Percentiles rank a stretch among this genome's conserved stretches.
Conservation (phyloP, 2,329 filamentous ascomycete genomes). For the Diaporthe ampelina region DNA sequence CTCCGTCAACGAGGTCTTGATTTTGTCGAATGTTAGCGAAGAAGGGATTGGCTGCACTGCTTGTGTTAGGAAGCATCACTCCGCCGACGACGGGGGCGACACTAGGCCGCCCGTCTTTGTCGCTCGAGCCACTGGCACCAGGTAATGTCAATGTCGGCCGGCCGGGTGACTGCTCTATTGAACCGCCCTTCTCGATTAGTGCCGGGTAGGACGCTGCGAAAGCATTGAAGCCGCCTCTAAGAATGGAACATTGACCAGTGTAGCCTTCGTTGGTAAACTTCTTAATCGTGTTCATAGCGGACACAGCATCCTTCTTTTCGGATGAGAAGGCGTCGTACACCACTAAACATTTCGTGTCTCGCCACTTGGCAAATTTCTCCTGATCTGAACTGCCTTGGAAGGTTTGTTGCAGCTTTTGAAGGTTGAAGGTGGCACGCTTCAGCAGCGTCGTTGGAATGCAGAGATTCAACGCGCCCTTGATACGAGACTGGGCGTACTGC, state of each 20-base stretch:
- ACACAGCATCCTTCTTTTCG: slow-evolving; percentile 83
- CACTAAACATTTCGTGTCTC: slow-evolving; percentile 79
- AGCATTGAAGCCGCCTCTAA: slow-evolving; percentile 84
- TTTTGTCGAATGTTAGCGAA: slow-evolving; percentile 98
- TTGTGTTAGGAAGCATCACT: slow-evolving; percentile 81
- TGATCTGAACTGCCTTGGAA: slow-evolving; percentile 82
- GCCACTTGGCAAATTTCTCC: slow-evolving; percentile 83
- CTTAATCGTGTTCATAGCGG: slow-evolving; percentile 88
- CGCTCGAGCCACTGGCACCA: slow-evolving; percentile 59
- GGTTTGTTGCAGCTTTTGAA: slow-evolving; percentile 88
- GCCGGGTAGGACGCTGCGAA: slow-evolving; percentile 78
- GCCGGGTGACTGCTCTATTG: slow-evolving; percentile 47
- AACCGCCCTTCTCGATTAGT: slow-evolving; percentile 67
- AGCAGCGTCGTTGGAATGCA: slow-evolving; percentile 96
- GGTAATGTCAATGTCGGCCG: slow-evolving; percentile 65
- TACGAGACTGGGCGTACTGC: slow-evolving; percentile 81
- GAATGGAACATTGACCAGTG: slow-evolving; percentile 78
- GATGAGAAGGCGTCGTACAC: slow-evolving; percentile 87
- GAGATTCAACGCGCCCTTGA: slow-evolving; percentile 87
- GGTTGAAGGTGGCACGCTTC: slow-evolving; percentile 90
- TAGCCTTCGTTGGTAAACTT: slow-evolving; percentile 93
- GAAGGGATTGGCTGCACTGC: slow-evolving; percentile 85
- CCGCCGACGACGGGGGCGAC: slow-evolving; percentile 88
- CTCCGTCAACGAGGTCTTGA: slow-evolving; percentile 92
- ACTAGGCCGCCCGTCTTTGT: slow-evolving; percentile 52